Base-by-base conservation (phyloP, 192 early-diverging fungal species). In the Umbelopsis vinacea region DNA sequence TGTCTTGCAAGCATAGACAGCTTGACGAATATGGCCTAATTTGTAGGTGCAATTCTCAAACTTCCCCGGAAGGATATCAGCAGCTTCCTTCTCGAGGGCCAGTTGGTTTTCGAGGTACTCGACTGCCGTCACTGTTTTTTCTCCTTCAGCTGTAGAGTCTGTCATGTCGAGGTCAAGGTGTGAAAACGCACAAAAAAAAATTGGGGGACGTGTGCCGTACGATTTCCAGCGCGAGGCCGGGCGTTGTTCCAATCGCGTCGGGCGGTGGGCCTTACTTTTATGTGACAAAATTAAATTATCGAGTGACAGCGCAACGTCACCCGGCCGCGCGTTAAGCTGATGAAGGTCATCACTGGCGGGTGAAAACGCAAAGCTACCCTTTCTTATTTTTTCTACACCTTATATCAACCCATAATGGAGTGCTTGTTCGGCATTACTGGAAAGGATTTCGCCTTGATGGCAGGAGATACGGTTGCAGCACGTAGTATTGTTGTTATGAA, bases 401-500 rank as follows among this genome's bases (percentile, higher is more conserved):
- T 52, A 19, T 37, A 63, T 63, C 66, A 71, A 14, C 57, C 14
- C 33, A 26, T 37, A 71, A 94, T 94, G 93, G 93, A 94, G 57
- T 87, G 85, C 29, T 90, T 96, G 47, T 90, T 99, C 75, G 96
- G 93, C 67, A 92, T 99, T 74, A 85, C 85, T 6, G 96, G 96
- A 71, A 95, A 95, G 83, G 95, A 96, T 83, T 99, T 96, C 86
- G 91, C 90, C 47, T 82, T 97, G 70, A 88, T 91, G 37, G 95
- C 95, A 17, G 84, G 92, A 37, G 97, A 99, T 84, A 89, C 86
- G 67, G 79, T 86, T 12, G 76, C 87, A 10, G 88, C 90, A 29
- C 90, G 88, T 50, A 93, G 90, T 46, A 97, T 99, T 76, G 90
- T 95, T 15, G 89, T 95, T 69, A 92, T 97, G 91, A 99, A 99